Evolutionary conservation across 169 alveolate genomes (phyloP), one percentile per base, ranked within the genome.

Genomic region (Cryptosporidium viatorum): DNA sequence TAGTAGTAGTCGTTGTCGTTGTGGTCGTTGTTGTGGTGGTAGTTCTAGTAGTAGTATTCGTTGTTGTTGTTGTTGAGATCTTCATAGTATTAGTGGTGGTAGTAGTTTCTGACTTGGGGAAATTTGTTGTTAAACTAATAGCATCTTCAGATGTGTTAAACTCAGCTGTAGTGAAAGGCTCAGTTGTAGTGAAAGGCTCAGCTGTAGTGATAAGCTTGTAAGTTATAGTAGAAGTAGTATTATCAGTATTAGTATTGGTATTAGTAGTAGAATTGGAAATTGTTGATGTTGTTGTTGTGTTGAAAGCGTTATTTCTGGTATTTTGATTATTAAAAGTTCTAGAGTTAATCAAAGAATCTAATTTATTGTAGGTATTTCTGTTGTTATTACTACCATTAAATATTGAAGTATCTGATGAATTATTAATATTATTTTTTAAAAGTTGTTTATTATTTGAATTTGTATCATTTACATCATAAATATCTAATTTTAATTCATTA

Each of bases 51-150:
- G 93, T 51, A 16, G 92, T 74, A 16, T 10, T 60, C 14, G 87
- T 45, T 51, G 92, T 68, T 29, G 86, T 69, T 45, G 92, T 69
- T 23, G 84, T 33, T 16, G 94, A 33, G 16, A 69, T 91, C n/a
- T 65, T 41, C 29, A 86, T 58, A 84, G 68, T 86, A 71, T 2
- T 84, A 71, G 85, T 86, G 0, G 84, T 86, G 12, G 45, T 43
- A 12, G 91, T 59, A 3, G 91, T 41, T 60, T 68, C 73, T 4
- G 92, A 60, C 39, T 35, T n/a, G n/a, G n/a, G n/a, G n/a, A n/a
- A n/a, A n/a, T n/a, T n/a, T 21, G 93, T 86, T 21, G 86, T 35
- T 59, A 33, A 29, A 8, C 35, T 55, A 8, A 91, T 52, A n/a
- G 86, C 1, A 10, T 45, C 48, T 45, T 91, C 16, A 16, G 85